These are phyloP conservation scores for Penicillium polonicum DNA, from an alignment of 2,329 filamentous ascomycete genomes.

Conservation along the genomic window DNA sequence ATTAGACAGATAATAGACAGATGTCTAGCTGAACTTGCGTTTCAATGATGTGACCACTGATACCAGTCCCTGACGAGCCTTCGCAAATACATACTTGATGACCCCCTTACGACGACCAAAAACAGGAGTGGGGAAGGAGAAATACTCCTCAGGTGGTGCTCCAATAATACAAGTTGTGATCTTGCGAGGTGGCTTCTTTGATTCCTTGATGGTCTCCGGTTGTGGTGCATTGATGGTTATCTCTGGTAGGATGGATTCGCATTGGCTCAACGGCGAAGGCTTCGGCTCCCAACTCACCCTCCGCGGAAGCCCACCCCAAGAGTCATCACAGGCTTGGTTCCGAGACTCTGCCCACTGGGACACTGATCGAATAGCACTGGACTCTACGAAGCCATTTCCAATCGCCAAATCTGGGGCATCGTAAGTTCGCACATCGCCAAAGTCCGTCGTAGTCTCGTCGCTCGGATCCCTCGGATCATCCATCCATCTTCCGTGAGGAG, in stretches of 20 bases:
- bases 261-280: background rate
- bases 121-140: background rate
- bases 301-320: background rate
- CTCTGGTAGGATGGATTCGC: background rate
- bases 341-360: background rate
- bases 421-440: slow-evolving; percentile 4
- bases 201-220: background rate
- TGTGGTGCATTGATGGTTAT: background rate
- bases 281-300: background rate
- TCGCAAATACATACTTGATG: background rate
- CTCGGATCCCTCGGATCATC: background rate
- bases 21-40: no score
- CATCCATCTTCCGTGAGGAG: slow-evolving; percentile 24
- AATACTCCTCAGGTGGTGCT: background rate
- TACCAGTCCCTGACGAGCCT: background rate
- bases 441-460: slow-evolving; percentile 11
- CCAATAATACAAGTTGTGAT: background rate
- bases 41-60: no score
- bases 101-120: background rate
- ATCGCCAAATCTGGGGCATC: background rate
- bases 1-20: no score
- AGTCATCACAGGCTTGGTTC: background rate
- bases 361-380: background rate
- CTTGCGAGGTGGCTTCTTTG: background rate
- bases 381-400: slow-evolving; percentile 18